These are phyloP conservation scores for Cyberlindnera xishuangbannaensis DNA, from an alignment of 805 yeast species.

Conservation along the genomic window DNA sequence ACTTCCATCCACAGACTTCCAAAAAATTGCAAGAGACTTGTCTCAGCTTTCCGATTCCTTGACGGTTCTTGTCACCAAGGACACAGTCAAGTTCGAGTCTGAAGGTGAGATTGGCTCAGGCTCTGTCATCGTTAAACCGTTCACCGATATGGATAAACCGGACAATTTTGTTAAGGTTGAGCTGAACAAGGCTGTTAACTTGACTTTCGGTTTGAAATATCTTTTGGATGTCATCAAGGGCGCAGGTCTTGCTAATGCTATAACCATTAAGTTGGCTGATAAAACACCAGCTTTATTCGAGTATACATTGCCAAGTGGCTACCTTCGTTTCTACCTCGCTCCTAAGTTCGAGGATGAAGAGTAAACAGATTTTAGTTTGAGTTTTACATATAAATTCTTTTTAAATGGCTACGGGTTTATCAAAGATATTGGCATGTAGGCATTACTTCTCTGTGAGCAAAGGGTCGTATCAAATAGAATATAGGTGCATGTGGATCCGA, in stretches of 20 bases:
- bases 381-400: no score
- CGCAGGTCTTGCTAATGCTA: constrained; percentile 65
- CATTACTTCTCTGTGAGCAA: no score
- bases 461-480: no score
- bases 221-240: constrained; percentile 90
- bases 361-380: constrained; percentile 2
- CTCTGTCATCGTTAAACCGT: constrained; percentile 78
- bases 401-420: no score
- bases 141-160: constrained; percentile 73
- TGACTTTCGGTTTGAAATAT: constrained; percentile 89
- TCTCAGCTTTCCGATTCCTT: constrained; percentile 82
- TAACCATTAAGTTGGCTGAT: constrained; percentile 81
- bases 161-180: constrained; percentile 70
- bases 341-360: constrained; percentile 96
- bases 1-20: constrained; percentile 84
- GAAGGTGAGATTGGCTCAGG: constrained; percentile 93
- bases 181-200: constrained; percentile 79
- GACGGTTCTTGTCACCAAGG: constrained; percentile 82
- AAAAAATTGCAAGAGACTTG: constrained; percentile 85
- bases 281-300: constrained; percentile 93
- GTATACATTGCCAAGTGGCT: constrained; percentile 86
- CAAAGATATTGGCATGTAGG: no score
- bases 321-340: constrained; percentile 91
- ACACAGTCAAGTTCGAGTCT: constrained; percentile 80
- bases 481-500: no score